Evolutionary conservation across 2,329 filamentous ascomycete genomes (phyloP), one percentile per base, ranked within the genome.

Genomic region (Xylariaceae sp.): DNA sequence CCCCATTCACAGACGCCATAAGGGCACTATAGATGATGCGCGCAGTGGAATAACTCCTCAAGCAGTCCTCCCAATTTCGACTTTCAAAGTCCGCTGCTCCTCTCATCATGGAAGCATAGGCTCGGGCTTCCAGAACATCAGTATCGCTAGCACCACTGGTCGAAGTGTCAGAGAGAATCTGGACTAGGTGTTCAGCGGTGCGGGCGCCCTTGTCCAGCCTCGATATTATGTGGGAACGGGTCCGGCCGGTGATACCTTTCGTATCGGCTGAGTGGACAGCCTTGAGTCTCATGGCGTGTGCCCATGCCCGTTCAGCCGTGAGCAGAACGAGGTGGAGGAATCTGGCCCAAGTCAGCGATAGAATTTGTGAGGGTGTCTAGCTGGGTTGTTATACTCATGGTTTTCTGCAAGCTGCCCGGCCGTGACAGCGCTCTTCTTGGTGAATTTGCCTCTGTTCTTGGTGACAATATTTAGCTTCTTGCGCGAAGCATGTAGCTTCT

Each of bases 201-300:
- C 80, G 82, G 32, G 86, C 82, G 13, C 90, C 92, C 75, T 97
- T 97, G 65, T 86, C 82, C 33, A 97, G 78, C 47, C 92, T 85
- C 11, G 92, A 96, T 51, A 95, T 84, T 32, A 97, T 94, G 72
- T 99, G 93, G 47, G 88, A 88, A 67, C 92, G 86, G 15, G 90
- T 88, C 46, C 88, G 85, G 55, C 92, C 88, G 23, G 86, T 83
- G 59, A 96, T 88, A 42, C 86, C 87, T 71, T 91, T 89, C 56
- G 87, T 85, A 64, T 94, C 91, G 64, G 89, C 82, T 32, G 89
- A 84, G 70, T 95, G 91, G 16, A 84, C 78, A 3, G 91, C 83
- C 74, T 96, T 97, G 81, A 97, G 91, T 69, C 89, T 86, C 92
- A 97, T 95, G 53, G 92, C 93, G 72, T 96, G 88, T 30, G 94